These are phyloP conservation scores for Peltaster fructicola DNA, from an alignment of 2,329 filamentous ascomycete species.

Conservation along the genomic window DNA sequence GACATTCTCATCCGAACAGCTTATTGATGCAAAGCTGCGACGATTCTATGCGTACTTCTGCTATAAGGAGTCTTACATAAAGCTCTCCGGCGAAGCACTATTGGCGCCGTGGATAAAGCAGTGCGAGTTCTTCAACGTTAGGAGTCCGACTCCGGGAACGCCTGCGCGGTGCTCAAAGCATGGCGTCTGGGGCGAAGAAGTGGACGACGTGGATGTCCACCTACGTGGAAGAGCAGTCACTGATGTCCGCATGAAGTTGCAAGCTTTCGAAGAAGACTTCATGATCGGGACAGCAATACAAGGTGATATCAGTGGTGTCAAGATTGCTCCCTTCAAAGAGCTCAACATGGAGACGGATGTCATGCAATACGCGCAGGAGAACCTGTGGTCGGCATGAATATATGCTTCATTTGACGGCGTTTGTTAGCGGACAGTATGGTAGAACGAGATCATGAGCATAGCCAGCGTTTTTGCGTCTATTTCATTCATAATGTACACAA, in stretches of 20 bases:
- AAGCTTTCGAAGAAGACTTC: constrained; percentile 40
- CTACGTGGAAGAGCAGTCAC: constrained; percentile 29
- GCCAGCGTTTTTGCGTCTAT: too few relatives aligned
- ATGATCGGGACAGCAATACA: constrained; percentile 39
- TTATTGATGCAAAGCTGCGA: constrained; percentile 46
- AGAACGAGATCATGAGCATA: too few relatives aligned
- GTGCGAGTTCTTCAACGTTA: constrained; percentile 49
- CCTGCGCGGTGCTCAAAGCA: constrained; percentile 25
- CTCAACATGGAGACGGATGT: constrained; percentile 16
- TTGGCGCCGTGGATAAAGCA: constrained; percentile 54
- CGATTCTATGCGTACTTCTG: constrained; percentile 66
- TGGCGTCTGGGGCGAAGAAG: constrained; percentile 29
- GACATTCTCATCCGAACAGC: constrained; percentile 24
- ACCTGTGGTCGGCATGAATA: too few relatives aligned
- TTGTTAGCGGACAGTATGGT: too few relatives aligned
- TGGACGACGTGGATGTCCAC: constrained; percentile 33
- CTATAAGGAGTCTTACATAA: constrained; percentile 65
- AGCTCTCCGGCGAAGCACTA: constrained; percentile 64
- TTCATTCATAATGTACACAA: neutral
- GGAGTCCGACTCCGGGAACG: constrained; percentile 32
- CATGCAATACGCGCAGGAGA: constrained; percentile 12
- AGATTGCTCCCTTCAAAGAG: constrained; percentile 16
- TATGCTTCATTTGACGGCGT: too few relatives aligned
- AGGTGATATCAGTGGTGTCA: constrained; percentile 14
- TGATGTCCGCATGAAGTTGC: constrained; percentile 39